These are phyloP conservation scores for Ogataea populi-albae DNA, from an alignment of 805 yeast genomes.

Conservation along the genomic window DNA sequence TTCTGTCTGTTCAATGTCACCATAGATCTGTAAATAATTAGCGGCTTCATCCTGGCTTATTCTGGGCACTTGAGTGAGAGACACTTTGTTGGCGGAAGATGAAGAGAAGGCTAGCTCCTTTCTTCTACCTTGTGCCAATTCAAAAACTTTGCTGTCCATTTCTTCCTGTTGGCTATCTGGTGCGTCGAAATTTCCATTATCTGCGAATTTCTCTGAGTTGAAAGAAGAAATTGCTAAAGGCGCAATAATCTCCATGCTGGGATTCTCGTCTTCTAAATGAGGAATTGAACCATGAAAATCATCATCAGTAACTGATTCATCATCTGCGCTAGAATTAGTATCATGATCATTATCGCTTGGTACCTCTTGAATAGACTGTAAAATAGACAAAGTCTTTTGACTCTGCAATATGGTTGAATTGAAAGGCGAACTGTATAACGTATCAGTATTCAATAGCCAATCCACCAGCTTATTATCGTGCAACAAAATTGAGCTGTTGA, in stretches of 20 bases:
- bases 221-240: constrained; percentile 1
- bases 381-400: constrained; percentile 5
- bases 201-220: not conserved
- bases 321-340: constrained; percentile 7
- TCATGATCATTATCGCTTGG: constrained; percentile 9
- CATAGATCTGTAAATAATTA: too few relatives aligned
- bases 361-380: constrained; percentile 12
- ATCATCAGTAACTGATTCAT: constrained; percentile 21
- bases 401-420: not conserved
- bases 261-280: constrained; percentile 16
- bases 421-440: not conserved
- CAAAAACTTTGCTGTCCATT: constrained; percentile 11
- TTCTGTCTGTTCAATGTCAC: constrained; percentile 5
- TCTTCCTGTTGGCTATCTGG: constrained; percentile 6
- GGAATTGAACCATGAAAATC: constrained; percentile 26
- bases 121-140: constrained; percentile 15
- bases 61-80: not conserved
- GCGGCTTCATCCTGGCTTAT: too few relatives aligned
- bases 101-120: too few relatives aligned
- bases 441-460: constrained; percentile 11
- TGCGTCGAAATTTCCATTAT: not conserved
- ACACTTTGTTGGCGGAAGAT: not conserved
- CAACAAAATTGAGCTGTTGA: constrained; percentile 5
- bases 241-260: not conserved
- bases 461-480: constrained; percentile 11